These are phyloP conservation scores for Sapria himalayana DNA, from an alignment of 345 rosid species.

Conservation along the genomic window DNA sequence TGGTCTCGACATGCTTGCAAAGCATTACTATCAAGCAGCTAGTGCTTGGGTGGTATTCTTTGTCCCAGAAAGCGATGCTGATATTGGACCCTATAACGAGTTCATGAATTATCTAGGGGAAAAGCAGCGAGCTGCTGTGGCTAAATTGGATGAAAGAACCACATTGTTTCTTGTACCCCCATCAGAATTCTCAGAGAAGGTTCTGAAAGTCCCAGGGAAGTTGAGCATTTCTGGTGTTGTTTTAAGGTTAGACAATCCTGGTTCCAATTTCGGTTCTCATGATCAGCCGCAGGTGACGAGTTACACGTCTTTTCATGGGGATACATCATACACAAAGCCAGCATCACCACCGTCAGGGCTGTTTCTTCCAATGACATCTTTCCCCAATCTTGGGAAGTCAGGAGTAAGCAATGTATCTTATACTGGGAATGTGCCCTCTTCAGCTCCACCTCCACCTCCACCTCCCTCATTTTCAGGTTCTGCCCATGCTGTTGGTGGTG, in stretches of 20 bases:
- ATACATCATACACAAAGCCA: constrained; percentile 20
- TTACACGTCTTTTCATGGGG: too few relatives aligned
- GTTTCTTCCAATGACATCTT: constrained; percentile 13
- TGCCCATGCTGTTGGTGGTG: constrained; percentile 14
- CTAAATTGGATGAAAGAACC: constrained; percentile 73
- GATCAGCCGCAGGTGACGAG: constrained; percentile 24
- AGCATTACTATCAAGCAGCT: constrained; percentile 90
- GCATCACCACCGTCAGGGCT: constrained; percentile 12
- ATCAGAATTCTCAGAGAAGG: constrained; percentile 80
- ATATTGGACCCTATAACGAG: constrained; percentile 64
- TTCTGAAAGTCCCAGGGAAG: constrained; percentile 79
- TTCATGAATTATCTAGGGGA: constrained; percentile 86
- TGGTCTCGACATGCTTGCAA: constrained; percentile 80
- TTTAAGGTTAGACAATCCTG: constrained; percentile 39
- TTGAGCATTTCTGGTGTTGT: constrained; percentile 87
- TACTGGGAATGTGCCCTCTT: constrained; percentile 12
- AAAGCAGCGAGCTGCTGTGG: constrained; percentile 90
- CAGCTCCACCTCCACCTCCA: constrained; percentile 16
- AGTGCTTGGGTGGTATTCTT: constrained; percentile 85
- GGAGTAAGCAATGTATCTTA: constrained; percentile 13
- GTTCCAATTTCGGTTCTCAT: constrained; percentile 23
- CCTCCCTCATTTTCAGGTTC: constrained; percentile 15
- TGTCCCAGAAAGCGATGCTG: constrained; percentile 75
- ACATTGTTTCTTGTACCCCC: constrained; percentile 94
- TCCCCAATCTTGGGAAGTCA: constrained; percentile 16